Evolutionary conservation across 208 protist species (phyloP).

Genomic region (Acanthamoeba quina): DNA sequence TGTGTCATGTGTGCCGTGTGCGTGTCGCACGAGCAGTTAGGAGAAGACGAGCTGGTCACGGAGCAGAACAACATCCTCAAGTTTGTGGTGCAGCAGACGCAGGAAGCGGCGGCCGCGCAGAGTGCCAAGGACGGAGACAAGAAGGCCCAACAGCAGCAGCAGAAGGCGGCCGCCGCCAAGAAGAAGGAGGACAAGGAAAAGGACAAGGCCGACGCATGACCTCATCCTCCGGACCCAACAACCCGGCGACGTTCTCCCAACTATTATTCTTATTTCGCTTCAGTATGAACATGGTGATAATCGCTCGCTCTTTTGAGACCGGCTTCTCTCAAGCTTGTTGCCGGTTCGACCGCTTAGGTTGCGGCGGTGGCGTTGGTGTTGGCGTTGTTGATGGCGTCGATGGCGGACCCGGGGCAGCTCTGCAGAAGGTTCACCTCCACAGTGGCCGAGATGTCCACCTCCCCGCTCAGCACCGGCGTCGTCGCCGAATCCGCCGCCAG

Average conservation of each 20-base stretch:
- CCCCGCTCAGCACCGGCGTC: constrained; percentile 20
- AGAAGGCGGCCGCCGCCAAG: background rate
- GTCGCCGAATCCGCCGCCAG: background rate
- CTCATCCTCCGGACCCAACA: background rate
- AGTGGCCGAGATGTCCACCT: constrained; percentile 25
- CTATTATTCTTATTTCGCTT: constrained; percentile 1
- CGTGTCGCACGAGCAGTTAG: constrained; percentile 45
- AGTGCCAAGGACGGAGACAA: constrained; percentile 38
- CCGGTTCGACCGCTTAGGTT: background rate
- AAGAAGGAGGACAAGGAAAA: constrained; percentile 51
- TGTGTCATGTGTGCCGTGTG: background rate
- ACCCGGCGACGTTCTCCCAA: background rate
- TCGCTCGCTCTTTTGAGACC: background rate
- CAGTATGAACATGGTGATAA: background rate
- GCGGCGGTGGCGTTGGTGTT: background rate
- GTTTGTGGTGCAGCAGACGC: constrained; percentile 70
- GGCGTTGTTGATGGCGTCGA: constrained; percentile 48
- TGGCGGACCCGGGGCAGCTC: constrained; percentile 21
- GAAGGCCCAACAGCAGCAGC: constrained; percentile 2
- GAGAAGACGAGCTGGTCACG: constrained; percentile 80
- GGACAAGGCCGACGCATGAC: background rate
- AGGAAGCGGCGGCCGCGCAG: constrained; percentile 11
- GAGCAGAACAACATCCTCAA: constrained; percentile 84
- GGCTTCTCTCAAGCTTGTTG: background rate
- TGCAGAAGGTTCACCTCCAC: constrained; percentile 31